Base-by-base conservation (phyloP, 2,329 filamentous ascomycete genomes). In the Aspergillus versicolor region DNA sequence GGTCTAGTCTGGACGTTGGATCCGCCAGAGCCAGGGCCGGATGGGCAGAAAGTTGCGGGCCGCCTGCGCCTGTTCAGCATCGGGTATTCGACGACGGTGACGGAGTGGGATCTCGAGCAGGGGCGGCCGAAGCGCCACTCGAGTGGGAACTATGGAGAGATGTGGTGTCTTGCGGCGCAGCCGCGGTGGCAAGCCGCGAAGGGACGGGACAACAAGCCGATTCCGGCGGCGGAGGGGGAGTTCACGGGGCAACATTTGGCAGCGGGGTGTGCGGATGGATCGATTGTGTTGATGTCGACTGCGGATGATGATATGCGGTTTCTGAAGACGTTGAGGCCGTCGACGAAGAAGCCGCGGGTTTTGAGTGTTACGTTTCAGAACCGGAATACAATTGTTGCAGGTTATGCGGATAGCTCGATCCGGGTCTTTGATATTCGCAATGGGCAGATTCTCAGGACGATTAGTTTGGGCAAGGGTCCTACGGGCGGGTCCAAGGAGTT, bases 341-440 rank as follows among this genome's bases (percentile, higher is more conserved):
- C 90, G 2, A 88, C 88, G 30, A 95, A 93, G 78, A 92, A 89
- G 75, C 87, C 91, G 34, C 88, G 93, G 68, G 93, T 96, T 70
- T 86, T 97, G 67, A 96, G 91, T 77, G 87, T 99, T 61, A 85
- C 89, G 22, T 99, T 95, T 76, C 92, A 97, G 75, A 88, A 90
- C 63, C 86, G 89, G 56, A 85, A 93, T 68, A 86, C 87, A 34
- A 87, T 93, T 57, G 85, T 97, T 42, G 92, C 93, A 37, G 94
- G 94, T 21, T 97, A 94, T 73, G 93, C 92, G n/a, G 93, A 99
- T 77, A 92, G 92, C 74, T 91, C 87, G n/a, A 94, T 99, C 63
- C 88, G 93, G 61, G 84, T 94, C 52, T 96, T 92, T 75, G 92
- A 97, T 71, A 88, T 91, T 64, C 83, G 89, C 50, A 93, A 85